Base-by-base conservation (phyloP, 495 filamentous ascomycete genomes). In the Penicillium atrosanguineum region DNA sequence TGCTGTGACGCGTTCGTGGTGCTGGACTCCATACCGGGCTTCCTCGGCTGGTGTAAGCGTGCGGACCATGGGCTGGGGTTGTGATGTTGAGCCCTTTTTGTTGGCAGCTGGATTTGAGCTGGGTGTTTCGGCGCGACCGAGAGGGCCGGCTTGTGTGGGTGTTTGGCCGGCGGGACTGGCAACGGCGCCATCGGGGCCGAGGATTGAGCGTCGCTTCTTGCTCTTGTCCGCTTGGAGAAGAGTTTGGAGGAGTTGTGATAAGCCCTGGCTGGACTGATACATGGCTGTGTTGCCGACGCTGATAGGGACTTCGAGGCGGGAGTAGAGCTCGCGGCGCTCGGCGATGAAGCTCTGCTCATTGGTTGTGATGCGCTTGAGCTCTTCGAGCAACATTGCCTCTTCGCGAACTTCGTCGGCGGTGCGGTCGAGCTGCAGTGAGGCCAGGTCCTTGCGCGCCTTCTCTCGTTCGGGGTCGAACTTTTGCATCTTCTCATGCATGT, bases 311-410 rank as follows among this genome's bases (percentile, higher is more conserved):
- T 96, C 91, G 11, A 97, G 84, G 50, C 91, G 83, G 52, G 83
- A 81, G 69, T 94, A 94, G n/a, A 97, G 81, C 63, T 97, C 94
- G 58, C 85, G 81, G 40, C 93, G 90, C 61, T 96, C 91, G 55
- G 89, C 84, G 60, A 90, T 86, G 59, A 96, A 84, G 56, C 79
- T 83, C 54, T 93, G 87, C 52, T 93, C 87, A 52, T 87, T 84
- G 55, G 83, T 82, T 36, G 92, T 79, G 56, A 98, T 96, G 51
- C 95, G 86, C 59, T 91, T 91, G 29, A 98, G 82, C 64, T 98
- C 94, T 43, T 87, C 77, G 6, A 98, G 80, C 1, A 97, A 75
- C 50, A 89, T 84, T 59, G 94, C 89, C 69, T 98, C 94, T 61
- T 98, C 94, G 50, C 87, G 83, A 4, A 91, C 85, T 70, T 97